A percentile compares a stretch with the other conserved stretches of the same genome.
Evolutionary conservation across 768 basidiomycete species (phyloP).

Genomic region (Trametes cubensis): DNA sequence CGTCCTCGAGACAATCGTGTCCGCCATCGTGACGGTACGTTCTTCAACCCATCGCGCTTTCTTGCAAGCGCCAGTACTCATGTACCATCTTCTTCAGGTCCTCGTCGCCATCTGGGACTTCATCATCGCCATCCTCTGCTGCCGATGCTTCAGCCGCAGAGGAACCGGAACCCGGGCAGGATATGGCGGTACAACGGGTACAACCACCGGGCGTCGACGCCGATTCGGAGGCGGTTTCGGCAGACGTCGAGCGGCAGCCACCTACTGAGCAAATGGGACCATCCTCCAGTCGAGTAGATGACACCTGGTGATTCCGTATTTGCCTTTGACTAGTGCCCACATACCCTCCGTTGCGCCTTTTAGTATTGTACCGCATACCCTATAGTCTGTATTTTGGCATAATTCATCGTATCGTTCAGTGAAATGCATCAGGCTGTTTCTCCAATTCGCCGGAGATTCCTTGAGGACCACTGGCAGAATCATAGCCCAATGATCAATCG

Average conservation of each 20-base stretch:
- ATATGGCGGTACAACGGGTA: not conserved
- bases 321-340: not conserved
- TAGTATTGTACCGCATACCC: too few relatives aligned
- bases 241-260: slow-evolving; percentile 3
- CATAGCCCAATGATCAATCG: too few relatives aligned
- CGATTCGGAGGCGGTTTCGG: slow-evolving; percentile 10
- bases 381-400: too few relatives aligned
- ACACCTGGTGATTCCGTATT: too few relatives aligned
- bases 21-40: slow-evolving; percentile 55
- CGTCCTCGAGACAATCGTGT: slow-evolving; percentile 56
- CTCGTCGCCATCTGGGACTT: slow-evolving; percentile 62
- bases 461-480: too few relatives aligned
- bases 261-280: not conserved
- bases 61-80: too few relatives aligned
- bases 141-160: slow-evolving; percentile 33
- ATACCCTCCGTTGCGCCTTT: not conserved
- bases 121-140: slow-evolving; percentile 46
- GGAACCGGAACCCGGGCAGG: not conserved
- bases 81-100: slow-evolving; percentile 41
- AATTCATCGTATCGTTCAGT: too few relatives aligned
- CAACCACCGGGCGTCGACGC: slow-evolving; percentile 3
- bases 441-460: too few relatives aligned
- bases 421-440: too few relatives aligned
- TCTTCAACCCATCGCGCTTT: not conserved
- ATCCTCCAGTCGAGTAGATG: too few relatives aligned